These are phyloP conservation scores for Cucurbita pepo DNA, from an alignment of 306 rosid genomes.

Conservation along the genomic window DNA sequence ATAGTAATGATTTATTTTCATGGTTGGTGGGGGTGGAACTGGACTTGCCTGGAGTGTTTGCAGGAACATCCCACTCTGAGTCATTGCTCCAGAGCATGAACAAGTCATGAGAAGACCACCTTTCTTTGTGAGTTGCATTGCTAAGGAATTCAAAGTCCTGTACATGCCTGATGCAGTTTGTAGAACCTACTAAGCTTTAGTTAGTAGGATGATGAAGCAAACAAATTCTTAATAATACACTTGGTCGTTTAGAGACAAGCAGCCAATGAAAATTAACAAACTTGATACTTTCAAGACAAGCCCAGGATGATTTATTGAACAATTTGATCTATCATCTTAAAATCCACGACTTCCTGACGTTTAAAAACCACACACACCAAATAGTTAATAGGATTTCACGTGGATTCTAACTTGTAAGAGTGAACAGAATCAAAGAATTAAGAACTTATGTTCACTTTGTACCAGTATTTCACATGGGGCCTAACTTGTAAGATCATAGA, in stretches of 20 bases:
- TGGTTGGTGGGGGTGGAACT: not conserved
- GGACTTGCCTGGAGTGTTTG: slow-evolving; percentile 61
- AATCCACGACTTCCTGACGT: not conserved
- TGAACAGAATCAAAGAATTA: not conserved
- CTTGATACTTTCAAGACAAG: too few species aligned
- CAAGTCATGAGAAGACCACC: slow-evolving; percentile 95
- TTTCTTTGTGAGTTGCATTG: slow-evolving; percentile 69
- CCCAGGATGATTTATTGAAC: too few species aligned
- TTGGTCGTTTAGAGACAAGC: too few species aligned
- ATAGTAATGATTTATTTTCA: too few species aligned
- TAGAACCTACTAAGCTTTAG: slow-evolving; percentile 33
- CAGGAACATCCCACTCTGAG: slow-evolving; percentile 68
- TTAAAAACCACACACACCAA: not conserved
- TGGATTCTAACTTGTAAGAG: not conserved
- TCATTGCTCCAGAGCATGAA: slow-evolving; percentile 88
- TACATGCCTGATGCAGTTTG: slow-evolving; percentile 83
- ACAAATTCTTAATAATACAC: not conserved
- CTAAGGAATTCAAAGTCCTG: slow-evolving; percentile 65
- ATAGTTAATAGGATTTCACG: not conserved
- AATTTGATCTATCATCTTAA: not conserved
- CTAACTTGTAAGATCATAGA: not conserved
- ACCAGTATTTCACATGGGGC: not conserved
- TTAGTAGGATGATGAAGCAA: not conserved
- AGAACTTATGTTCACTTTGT: not conserved
- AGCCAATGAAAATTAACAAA: too few species aligned